phyloP scores from a whole-genome alignment of 495 filamentous ascomycete species.

The Penicillium longicatenatum region DNA sequence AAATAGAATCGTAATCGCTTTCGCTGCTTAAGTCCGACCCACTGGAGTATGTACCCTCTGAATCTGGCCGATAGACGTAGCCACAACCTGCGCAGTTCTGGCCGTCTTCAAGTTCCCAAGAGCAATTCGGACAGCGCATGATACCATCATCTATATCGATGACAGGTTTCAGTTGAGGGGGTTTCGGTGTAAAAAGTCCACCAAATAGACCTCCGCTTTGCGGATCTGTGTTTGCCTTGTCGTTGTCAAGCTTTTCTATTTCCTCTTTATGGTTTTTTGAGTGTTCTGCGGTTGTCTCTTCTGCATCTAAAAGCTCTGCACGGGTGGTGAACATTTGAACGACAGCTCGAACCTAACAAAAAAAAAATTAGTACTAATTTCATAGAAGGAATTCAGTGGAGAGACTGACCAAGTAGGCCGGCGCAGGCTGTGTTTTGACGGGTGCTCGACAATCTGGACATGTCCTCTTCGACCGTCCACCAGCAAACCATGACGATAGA shows the following conservation, averaged over 20 bases:
- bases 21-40: constrained; percentile 4
- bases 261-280: constrained; percentile 60
- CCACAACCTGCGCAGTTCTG: constrained; percentile 58
- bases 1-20: constrained; percentile 30
- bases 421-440: constrained; percentile 62
- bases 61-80: constrained; percentile 41
- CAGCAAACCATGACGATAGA: constrained; percentile 65
- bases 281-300: constrained; percentile 64
- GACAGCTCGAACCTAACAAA: constrained; percentile 63
- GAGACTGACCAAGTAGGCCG: constrained; percentile 64
- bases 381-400: no score
- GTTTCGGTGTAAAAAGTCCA: constrained; percentile 56
- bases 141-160: constrained; percentile 64
- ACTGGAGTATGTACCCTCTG: constrained; percentile 36
- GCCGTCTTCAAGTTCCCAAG: constrained; percentile 64
- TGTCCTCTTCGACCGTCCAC: constrained; percentile 61
- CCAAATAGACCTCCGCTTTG: constrained; percentile 63
- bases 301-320: constrained; percentile 62
- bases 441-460: constrained; percentile 70
- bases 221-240: constrained; percentile 51
- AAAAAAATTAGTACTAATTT: constrained; percentile 16
- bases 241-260: constrained; percentile 59
- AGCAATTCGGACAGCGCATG: constrained; percentile 62
- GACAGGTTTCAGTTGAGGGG: constrained; percentile 36
- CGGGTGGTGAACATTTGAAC: constrained; percentile 65